These are phyloP conservation scores for Wickerhamomyces sydowiorum DNA, from an alignment of 805 yeast species.

Conservation along the genomic window DNA sequence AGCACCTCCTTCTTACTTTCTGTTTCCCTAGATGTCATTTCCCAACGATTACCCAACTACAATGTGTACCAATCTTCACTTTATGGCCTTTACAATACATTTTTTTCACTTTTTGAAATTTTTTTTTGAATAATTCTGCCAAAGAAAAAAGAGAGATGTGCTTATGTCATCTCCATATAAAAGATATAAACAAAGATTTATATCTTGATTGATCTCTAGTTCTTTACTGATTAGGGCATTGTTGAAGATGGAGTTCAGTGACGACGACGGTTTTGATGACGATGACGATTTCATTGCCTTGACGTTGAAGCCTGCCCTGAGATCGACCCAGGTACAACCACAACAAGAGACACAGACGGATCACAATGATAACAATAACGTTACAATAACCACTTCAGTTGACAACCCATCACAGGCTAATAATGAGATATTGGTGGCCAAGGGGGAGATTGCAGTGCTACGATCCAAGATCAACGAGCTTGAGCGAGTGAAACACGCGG, in stretches of 20 bases:
- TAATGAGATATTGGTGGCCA: slow-evolving; percentile 43
- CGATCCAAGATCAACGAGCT: slow-evolving; percentile 54
- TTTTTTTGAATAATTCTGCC: neutral
- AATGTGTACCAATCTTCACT: no score
- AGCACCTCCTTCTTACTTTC: slow-evolving; percentile 26
- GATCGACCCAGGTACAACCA: neutral
- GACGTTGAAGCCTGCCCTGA: slow-evolving; percentile 29
- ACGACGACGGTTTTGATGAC: slow-evolving; percentile 36
- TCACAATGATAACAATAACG: no score
- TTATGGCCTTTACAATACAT: no score
- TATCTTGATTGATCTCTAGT: neutral
- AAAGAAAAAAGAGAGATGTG: neutral
- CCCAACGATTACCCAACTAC: neutral
- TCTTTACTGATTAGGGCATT: no score
- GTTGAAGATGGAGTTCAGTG: slow-evolving; percentile 14
- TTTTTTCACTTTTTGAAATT: neutral
- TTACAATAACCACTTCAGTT: neutral
- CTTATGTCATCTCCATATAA: neutral
- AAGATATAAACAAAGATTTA: no score
- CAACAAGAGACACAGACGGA: neutral
- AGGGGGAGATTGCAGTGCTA: slow-evolving; percentile 79
- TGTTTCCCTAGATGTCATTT: neutral
- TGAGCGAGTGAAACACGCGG: slow-evolving; percentile 34
- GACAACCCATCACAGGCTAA: no score
- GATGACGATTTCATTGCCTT: slow-evolving; percentile 43